A percentile compares a stretch with the other conserved stretches of the same genome.
Evolutionary conservation across 116 monocot species (phyloP).

Genomic region (Papilionanthe hybrid): DNA sequence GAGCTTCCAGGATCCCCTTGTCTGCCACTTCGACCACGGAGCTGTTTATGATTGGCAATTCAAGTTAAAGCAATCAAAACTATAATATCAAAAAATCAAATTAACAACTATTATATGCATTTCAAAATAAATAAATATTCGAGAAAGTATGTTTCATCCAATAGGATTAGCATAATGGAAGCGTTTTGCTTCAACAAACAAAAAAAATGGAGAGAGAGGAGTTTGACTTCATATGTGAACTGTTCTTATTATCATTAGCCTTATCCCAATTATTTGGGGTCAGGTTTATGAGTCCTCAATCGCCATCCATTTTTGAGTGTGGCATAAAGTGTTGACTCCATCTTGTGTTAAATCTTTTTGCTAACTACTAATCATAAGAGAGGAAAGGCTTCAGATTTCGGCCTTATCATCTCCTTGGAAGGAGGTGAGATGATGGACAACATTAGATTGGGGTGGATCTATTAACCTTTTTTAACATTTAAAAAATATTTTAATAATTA

Average conservation of each 20-base stretch:
- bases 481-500: not conserved
- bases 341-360: not conserved
- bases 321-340: not conserved
- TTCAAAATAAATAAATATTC: constrained; percentile 2
- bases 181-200: not conserved
- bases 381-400: not conserved
- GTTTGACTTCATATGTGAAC: not conserved
- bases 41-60: constrained; percentile 29
- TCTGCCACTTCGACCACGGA: constrained; percentile 94
- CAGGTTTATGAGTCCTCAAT: not conserved
- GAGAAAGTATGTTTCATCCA: not conserved
- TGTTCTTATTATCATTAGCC: not conserved
- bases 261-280: not conserved
- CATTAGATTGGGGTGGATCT: not conserved
- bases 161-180: not conserved
- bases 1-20: constrained; percentile 99
- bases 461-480: not conserved
- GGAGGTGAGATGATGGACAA: not conserved
- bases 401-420: not conserved
- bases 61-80: not conserved
- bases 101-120: not conserved
- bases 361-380: not conserved
- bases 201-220: not conserved
- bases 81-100: not conserved
- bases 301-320: not conserved